Evolutionary conservation across 192 early-diverging fungal genomes (phyloP).

Genomic region (Gryganskiella cystojenkinii): DNA sequence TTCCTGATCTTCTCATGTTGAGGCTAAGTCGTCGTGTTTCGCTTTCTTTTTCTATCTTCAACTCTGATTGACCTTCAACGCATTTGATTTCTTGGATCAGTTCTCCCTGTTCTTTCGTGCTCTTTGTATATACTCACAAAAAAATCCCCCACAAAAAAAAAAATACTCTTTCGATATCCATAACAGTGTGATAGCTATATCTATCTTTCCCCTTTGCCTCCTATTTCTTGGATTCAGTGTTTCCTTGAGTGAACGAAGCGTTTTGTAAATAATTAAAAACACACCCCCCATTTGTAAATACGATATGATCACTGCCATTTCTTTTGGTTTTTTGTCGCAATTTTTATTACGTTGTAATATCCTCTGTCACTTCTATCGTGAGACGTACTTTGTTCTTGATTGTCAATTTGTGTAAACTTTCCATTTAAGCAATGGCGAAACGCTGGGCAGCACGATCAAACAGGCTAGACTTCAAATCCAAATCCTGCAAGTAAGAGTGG

Average conservation of each 20-base stretch:
- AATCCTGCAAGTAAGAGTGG: constrained; percentile 83
- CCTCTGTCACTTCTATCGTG: no score
- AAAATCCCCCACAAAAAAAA: constrained; percentile 1
- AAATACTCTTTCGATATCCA: not conserved
- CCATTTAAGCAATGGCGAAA: constrained; percentile 55
- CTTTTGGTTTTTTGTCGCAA: not conserved
- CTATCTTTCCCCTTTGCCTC: no score
- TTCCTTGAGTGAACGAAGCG: constrained; percentile 4
- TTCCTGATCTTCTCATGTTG: not conserved
- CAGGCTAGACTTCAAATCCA: constrained; percentile 79
- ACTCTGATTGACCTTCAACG: no score
- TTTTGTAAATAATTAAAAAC: not conserved
- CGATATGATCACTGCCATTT: not conserved
- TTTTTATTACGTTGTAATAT: no score
- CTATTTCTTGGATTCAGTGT: constrained; percentile 4
- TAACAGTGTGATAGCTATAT: constrained; percentile 1
- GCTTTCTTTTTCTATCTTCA: no score
- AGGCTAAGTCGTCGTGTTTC: no score
- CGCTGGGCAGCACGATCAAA: constrained; percentile 81
- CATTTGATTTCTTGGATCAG: no score
- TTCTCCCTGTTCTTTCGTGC: not conserved
- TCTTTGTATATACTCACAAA: constrained; percentile 9
- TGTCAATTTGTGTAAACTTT: no score
- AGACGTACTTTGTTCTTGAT: not conserved
- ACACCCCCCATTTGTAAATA: constrained; percentile 9